These are phyloP conservation scores for Cladobotryum protrusum DNA, from an alignment of 2,329 filamentous ascomycete genomes.

Conservation along the genomic window DNA sequence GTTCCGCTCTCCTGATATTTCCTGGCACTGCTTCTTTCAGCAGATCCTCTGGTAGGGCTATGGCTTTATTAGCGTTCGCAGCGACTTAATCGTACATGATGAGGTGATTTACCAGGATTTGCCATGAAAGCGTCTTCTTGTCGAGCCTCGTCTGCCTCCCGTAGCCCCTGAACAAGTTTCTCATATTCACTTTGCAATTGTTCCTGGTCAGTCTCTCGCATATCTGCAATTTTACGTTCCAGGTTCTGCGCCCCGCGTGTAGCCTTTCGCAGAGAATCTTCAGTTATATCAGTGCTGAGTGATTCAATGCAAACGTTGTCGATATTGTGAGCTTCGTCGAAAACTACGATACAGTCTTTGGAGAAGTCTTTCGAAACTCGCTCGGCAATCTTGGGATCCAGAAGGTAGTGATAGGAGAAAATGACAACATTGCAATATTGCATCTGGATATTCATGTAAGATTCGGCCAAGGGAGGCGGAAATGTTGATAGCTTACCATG, in stretches of 20 bases:
- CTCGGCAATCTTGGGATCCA: slow-evolving; percentile 97
- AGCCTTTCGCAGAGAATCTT: slow-evolving; percentile 87
- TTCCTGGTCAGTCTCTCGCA: slow-evolving; percentile 92
- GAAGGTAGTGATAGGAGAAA: slow-evolving; percentile 96
- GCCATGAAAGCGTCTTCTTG: slow-evolving; percentile 97
- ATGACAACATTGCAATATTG: slow-evolving; percentile 99
- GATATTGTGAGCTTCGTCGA: slow-evolving; percentile 98
- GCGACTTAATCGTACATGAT: not conserved
- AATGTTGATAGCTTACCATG: slow-evolving; percentile 59
- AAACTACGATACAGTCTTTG: slow-evolving; percentile 97
- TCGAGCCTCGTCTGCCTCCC: slow-evolving; percentile 80
- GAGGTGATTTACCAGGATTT: slow-evolving; percentile 57
- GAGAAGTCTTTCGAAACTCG: slow-evolving; percentile 91
- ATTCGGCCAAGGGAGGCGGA: not conserved
- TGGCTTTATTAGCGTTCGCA: slow-evolving; percentile 14
- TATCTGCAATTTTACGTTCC: slow-evolving; percentile 83
- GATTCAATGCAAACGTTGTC: slow-evolving; percentile 99
- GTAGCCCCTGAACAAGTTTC: slow-evolving; percentile 86
- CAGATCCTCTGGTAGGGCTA: slow-evolving; percentile 81
- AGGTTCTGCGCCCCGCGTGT: slow-evolving; percentile 86
- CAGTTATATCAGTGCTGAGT: slow-evolving; percentile 90
- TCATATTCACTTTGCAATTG: slow-evolving; percentile 94
- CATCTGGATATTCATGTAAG: slow-evolving; percentile 54
- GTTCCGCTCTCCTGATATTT: slow-evolving; percentile 91
- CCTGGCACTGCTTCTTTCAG: slow-evolving; percentile 94